These are phyloP conservation scores for Anthostomella pinea DNA, from an alignment of 2,329 filamentous ascomycete genomes.

Conservation along the genomic window DNA sequence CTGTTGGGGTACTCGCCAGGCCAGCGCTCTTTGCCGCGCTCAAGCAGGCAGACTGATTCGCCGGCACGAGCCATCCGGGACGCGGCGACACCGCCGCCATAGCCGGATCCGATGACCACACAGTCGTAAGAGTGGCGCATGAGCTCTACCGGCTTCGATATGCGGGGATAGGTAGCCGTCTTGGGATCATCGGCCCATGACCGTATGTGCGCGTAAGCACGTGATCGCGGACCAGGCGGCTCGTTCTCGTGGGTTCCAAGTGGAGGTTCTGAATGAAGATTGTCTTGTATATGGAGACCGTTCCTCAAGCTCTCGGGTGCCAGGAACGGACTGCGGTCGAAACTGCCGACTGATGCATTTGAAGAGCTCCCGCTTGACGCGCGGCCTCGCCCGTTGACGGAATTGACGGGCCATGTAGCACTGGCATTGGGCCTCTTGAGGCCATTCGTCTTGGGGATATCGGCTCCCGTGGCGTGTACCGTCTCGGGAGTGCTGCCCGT, in stretches of 20 bases:
- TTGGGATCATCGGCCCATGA: conserved; percentile 31
- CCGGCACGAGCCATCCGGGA: conserved; percentile 60
- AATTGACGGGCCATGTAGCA: conserved; percentile 22
- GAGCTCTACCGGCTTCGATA: conserved; percentile 55
- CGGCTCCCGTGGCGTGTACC: conserved; percentile 10
- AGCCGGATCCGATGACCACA: conserved; percentile 67
- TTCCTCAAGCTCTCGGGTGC: conserved; percentile 6
- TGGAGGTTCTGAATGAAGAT: conserved; percentile 26
- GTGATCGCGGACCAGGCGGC: conserved; percentile 32
- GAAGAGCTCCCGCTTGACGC: conserved; percentile 18
- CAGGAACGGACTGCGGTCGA: conserved; percentile 8
- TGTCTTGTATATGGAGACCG: conserved; percentile 7
- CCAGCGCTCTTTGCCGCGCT: conserved; percentile 63
- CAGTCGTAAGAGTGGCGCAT: conserved; percentile 60
- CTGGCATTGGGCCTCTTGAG: conserved; percentile 10
- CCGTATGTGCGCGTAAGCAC: conserved; percentile 28
- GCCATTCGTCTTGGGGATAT: conserved; percentile 14
- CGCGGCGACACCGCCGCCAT: conserved; percentile 65
- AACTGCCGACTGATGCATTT: conserved; percentile 12
- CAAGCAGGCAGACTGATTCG: conserved; percentile 61
- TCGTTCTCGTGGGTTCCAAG: conserved; percentile 33
- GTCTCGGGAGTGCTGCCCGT: conserved; percentile 8
- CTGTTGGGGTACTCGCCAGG: conserved; percentile 61
- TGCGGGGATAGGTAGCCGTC: conserved; percentile 43
- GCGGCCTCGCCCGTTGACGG: conserved; percentile 10